Evolutionary conservation across 805 yeast species (phyloP).

Genomic region (Candida oleophila): DNA sequence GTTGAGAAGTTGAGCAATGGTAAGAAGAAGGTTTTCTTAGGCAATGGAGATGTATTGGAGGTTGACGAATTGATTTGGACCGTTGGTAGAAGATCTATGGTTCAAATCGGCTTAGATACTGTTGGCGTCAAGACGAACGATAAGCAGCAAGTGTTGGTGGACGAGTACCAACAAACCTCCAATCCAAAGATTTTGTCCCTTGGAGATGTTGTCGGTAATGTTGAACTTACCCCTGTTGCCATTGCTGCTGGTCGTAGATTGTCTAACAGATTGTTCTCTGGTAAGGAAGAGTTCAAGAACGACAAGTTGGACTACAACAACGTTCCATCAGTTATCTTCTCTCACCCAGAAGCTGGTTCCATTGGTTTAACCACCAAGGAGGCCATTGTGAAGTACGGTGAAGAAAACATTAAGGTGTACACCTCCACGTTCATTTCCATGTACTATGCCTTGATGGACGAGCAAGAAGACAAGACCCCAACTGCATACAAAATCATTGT

Average conservation of each 20-base stretch:
- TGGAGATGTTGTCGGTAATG: constrained; percentile 92
- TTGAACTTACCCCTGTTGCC: constrained; percentile 96
- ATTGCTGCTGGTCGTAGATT: constrained; percentile 97
- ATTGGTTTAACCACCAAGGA: constrained; percentile 82
- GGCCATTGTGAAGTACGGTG: constrained; percentile 78
- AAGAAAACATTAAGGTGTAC: constrained; percentile 77
- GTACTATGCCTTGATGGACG: constrained; percentile 82
- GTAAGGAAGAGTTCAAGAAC: constrained; percentile 64
- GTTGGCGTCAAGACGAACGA: constrained; percentile 67
- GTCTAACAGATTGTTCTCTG: constrained; percentile 83
- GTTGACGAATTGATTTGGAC: constrained; percentile 93
- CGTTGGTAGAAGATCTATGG: constrained; percentile 79
- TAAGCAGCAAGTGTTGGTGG: constrained; percentile 67
- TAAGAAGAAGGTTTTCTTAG: constrained; percentile 35
- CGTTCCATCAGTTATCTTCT: constrained; percentile 94
- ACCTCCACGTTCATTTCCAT: constrained; percentile 82
- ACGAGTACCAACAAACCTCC: constrained; percentile 84
- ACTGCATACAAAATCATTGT: constrained; percentile 82
- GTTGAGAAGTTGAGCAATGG: constrained; percentile 34
- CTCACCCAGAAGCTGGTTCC: constrained; percentile 97
- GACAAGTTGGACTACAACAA: constrained; percentile 84
- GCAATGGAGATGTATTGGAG: constrained; percentile 36
- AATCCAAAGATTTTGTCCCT: constrained; percentile 73
- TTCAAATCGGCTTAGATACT: constrained; percentile 73
- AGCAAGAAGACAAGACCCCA: constrained; percentile 71